Percentiles rank a stretch among this genome's conserved stretches.
phyloP scores from a whole-genome alignment of 768 basidiomycete species.

The Candolleomyces efflorescens region DNA sequence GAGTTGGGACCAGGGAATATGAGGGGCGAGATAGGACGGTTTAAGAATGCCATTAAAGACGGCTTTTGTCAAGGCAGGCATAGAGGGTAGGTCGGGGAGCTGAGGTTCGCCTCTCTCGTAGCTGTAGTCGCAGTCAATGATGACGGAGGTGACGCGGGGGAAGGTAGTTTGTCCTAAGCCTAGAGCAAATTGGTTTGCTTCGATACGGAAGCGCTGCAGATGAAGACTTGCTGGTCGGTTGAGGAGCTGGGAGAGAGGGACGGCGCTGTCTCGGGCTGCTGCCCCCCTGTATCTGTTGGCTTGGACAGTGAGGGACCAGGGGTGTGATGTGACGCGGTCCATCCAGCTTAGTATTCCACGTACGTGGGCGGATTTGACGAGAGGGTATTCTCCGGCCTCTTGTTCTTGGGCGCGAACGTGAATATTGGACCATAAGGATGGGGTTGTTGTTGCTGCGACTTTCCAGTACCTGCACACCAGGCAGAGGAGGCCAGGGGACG shows the following conservation, averaged over 20 bases:
- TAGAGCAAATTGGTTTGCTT: not conserved
- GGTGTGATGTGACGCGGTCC: not conserved
- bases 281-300: not conserved
- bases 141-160: not conserved
- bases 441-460: not conserved
- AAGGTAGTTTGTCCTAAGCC: not conserved
- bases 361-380: not conserved
- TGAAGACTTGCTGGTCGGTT: not conserved
- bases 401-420: not conserved
- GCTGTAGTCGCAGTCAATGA: not conserved
- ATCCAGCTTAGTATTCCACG: not conserved
- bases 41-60: not conserved
- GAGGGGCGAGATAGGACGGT: not conserved
- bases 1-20: constrained; percentile 1
- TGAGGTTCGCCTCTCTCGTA: not conserved
- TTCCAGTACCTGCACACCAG: constrained; percentile 1
- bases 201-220: not conserved
- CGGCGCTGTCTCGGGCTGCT: too few relatives aligned
- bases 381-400: not conserved
- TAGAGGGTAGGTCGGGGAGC: not conserved
- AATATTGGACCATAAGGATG: not conserved
- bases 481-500: not conserved
- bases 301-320: not conserved
- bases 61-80: not conserved
- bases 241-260: not conserved